Evolutionary conservation across 176 grass and related monocot species (phyloP), one percentile per base, ranked within the genome.

Genomic region (Raddia guianensis): DNA sequence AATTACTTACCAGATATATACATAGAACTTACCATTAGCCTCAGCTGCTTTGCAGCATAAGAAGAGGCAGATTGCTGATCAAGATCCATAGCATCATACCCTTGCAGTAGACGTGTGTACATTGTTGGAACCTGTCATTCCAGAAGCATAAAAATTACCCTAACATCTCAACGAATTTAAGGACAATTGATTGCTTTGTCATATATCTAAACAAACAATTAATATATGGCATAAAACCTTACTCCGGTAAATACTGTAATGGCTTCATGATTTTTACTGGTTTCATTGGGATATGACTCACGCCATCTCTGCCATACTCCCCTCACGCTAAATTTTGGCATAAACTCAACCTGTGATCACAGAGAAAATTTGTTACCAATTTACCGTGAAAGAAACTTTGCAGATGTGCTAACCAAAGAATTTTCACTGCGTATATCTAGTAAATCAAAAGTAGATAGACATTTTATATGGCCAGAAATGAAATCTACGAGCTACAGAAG

Each of bases 221-320:
- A 66, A 59, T 68, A 42, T 34, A 75, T 67, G 33, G 20, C 0
- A 77, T 7, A 43, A 43, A 84, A 78, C 67, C 78, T 37, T 91
- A 98, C 95, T 85, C 95, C 95, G 34, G 95, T 98, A 78, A 98
- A 98, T 66, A 95, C 84, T 78, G 95, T 98, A 86, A 95, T 93
- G 37, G 90, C 86, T 59, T 89, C 90, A 75, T 89, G 79, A 63
- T 46, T 75, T 89, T 89, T 84, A 72, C 69, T 75, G 15, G 67
- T 84, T 80, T 85, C 80, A 45, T 44, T 84, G 66, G 90, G 88
- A 87, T 98, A 95, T 51, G 95, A 95, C 71, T 98, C 95, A 9
- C 86, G 57, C 95, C 95, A 98, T 79, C 86, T 94, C 81, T 98
- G 92, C 92, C 95, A 98, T 69, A 98, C 63, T 77, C 92, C 92